Conservation (phyloP, 2,329 filamentous ascomycete genomes). For the Onygena corvina region DNA sequence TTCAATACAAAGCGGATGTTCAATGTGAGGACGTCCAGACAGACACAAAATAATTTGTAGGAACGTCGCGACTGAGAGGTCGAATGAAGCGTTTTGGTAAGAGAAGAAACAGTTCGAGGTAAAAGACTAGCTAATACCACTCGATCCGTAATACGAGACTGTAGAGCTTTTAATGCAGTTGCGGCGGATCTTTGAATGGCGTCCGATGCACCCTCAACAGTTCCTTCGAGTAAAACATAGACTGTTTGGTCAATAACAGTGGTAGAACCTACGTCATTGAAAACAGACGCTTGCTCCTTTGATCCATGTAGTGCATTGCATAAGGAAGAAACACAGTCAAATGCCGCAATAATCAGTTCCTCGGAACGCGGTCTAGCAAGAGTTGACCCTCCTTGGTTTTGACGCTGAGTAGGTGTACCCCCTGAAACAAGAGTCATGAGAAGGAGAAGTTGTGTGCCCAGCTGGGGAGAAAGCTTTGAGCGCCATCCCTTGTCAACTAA, state of each 20-base stretch:
- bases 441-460: conserved; percentile 75
- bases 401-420: conserved; percentile 49
- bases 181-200: conserved; percentile 62
- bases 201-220: conserved; percentile 52
- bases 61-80: conserved; percentile 50
- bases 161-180: conserved; percentile 50
- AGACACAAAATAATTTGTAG: conserved; percentile 52
- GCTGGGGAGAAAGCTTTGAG: conserved; percentile 52
- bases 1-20: conserved; percentile 37
- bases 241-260: conserved; percentile 73
- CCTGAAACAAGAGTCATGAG: conserved; percentile 71
- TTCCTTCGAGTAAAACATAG: conserved; percentile 63
- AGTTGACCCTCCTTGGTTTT: conserved; percentile 17
- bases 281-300: conserved; percentile 32
- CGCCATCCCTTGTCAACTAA: conserved; percentile 73
- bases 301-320: conserved; percentile 40
- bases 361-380: conserved; percentile 39
- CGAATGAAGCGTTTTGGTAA: conserved; percentile 63
- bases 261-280: conserved; percentile 47
- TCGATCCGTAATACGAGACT: conserved; percentile 53
- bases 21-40: conserved; percentile 46
- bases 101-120: conserved; percentile 71
- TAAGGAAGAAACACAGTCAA: conserved; percentile 51
- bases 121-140: conserved; percentile 74
- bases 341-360: conserved; percentile 61